Base-by-base conservation (phyloP, 139 green algal genomes). In the Tetradesmus obliquus region DNA sequence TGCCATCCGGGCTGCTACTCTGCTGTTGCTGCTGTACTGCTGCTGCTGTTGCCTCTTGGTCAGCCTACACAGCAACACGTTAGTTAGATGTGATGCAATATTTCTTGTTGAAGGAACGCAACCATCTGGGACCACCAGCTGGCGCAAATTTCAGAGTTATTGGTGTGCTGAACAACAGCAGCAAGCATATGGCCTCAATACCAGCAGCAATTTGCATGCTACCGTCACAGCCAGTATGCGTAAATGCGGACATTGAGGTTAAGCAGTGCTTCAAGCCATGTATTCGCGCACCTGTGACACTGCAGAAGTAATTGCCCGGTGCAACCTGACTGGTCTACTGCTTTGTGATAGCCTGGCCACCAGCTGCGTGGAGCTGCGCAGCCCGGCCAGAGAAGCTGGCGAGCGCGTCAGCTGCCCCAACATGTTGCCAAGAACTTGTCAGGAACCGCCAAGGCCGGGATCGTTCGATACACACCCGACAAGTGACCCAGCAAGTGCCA, bases 261-360 rank as follows among this genome's bases (percentile, higher is more conserved):
- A 24, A n/a, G 5, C 5, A 6, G n/a, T 76, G 66, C 7, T 76
- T 5, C 3, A 3, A 24, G 15, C 17, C 2, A 76, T n/a, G 66
- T 5, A 24, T 22, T 58, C 15, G 13, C 66, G 20, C 66, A 82
- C 85, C 66, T 89, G 58, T 22, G 62, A 79, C 7, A 82, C 45
- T 82, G 85, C 85, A 62, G 85, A 82, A 74, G 54, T 19, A 2
- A n/a, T 69, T 19, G 87, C n/a, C 22, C 45, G 66, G n/a, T 62
- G 51, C 20, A 69, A 51, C 53, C 19, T 90, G 87, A 5, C 24
- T 9, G 74, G 51, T 85, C 71, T 91, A n/a, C 54, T 91, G 87
- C 53, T 74, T 45, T n/a, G 3, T 55, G 55, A 32, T 4, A 91
- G 54, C 15, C 74, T 85, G 20, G 87, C 54, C 74, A 85, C 53